Percentiles rank a stretch among this genome's conserved stretches.
phyloP scores from a whole-genome alignment of 441 rosid genomes.

The Erodium trifolium region DNA sequence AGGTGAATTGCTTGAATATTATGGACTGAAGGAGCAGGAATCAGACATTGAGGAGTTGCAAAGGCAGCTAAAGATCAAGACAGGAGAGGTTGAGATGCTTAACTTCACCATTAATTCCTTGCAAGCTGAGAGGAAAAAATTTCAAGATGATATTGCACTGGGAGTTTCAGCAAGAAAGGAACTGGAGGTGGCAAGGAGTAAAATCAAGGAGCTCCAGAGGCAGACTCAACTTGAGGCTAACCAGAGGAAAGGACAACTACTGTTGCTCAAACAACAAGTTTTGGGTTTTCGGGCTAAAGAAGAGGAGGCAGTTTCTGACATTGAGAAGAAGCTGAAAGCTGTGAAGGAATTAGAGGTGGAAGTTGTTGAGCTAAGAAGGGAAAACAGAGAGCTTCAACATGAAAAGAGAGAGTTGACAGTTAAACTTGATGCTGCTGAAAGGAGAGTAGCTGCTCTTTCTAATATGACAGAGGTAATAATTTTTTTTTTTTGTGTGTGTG shows the following conservation, averaged over 20 bases:
- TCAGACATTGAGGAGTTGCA: constrained; percentile 18
- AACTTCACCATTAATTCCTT: constrained; percentile 11
- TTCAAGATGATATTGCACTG: constrained; percentile 21
- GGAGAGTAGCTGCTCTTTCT: constrained; percentile 19
- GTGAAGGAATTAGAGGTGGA: constrained; percentile 16
- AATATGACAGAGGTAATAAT: constrained; percentile 21
- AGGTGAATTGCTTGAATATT: constrained; percentile 22
- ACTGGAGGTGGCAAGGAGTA: constrained; percentile 21
- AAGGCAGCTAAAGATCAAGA: constrained; percentile 20
- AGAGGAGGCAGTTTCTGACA: background rate
- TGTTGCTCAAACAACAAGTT: constrained; percentile 25
- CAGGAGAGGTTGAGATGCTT: constrained; percentile 21
- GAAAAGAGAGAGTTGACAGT: constrained; percentile 31
- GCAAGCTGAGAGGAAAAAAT: constrained; percentile 19
- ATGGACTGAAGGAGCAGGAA: constrained; percentile 19
- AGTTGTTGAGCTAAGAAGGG: constrained; percentile 21
- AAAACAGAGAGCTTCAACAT: constrained; percentile 31
- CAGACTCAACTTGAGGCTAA: constrained; percentile 11
- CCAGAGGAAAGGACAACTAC: constrained; percentile 17
- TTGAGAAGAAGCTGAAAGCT: constrained; percentile 20
- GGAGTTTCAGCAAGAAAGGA: constrained; percentile 15
- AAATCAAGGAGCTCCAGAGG: constrained; percentile 20
- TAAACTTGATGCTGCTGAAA: constrained; percentile 22
- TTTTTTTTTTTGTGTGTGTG: background rate
- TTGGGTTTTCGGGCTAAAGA: constrained; percentile 6